phyloP scores from a whole-genome alignment of 2,329 filamentous ascomycete genomes.

The Beauveria bassiana region DNA sequence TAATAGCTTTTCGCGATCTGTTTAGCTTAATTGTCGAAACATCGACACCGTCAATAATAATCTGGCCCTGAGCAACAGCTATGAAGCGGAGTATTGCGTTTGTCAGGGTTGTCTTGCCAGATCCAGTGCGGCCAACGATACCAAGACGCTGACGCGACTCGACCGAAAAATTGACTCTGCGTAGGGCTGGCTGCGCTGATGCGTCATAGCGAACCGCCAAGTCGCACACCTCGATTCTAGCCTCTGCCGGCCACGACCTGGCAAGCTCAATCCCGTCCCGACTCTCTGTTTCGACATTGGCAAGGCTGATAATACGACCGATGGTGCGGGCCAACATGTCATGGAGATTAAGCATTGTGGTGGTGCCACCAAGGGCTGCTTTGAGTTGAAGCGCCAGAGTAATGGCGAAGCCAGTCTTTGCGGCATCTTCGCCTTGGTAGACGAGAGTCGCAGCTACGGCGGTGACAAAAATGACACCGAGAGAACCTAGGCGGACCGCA shows the following conservation, averaged over 20 bases:
- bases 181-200: not conserved
- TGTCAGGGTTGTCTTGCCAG: slow-evolving; percentile 10
- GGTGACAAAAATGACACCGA: slow-evolving; percentile 9
- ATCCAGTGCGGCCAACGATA: slow-evolving; percentile 12
- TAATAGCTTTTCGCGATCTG: not conserved
- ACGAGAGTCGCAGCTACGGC: not conserved
- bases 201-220: not conserved
- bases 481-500: not conserved
- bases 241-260: not conserved
- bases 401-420: slow-evolving; percentile 3
- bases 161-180: not conserved
- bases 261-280: not conserved
- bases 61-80: not conserved
- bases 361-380: not conserved
- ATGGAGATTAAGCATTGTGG: not conserved
- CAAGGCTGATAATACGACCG: not conserved
- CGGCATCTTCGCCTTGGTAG: not conserved
- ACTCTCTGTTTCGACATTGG: slow-evolving; percentile 2
- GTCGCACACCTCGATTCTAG: not conserved
- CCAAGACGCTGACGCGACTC: slow-evolving; percentile 4
- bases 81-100: slow-evolving; percentile 10
- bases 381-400: slow-evolving; percentile 10
- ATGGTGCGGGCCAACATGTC: not conserved
- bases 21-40: not conserved
- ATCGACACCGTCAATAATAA: slow-evolving; percentile 3